Conservation (phyloP, 2,329 filamentous ascomycete species). For the Microascus cirrosus region DNA sequence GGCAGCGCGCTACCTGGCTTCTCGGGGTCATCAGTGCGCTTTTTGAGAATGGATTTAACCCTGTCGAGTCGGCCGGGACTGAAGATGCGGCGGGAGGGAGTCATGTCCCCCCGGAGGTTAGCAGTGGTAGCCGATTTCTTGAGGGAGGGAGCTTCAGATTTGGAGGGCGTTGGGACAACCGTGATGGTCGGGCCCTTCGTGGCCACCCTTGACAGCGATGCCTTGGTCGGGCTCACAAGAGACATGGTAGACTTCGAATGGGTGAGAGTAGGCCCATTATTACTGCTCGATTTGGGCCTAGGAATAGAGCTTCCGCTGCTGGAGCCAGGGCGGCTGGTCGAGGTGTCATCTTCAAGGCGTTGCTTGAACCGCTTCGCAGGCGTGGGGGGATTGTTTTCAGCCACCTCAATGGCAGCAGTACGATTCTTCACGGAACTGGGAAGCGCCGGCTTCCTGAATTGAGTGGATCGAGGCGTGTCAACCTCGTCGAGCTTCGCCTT, state of each 20-base stretch:
- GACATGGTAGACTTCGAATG: constrained; percentile 39
- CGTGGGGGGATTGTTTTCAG: constrained; percentile 14
- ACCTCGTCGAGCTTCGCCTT: constrained; percentile 28
- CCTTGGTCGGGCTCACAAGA: constrained; percentile 68
- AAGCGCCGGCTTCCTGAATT: constrained; percentile 14
- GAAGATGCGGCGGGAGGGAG: constrained; percentile 20
- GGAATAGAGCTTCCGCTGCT: constrained; percentile 37
- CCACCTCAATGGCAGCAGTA: background rate
- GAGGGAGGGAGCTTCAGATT: constrained; percentile 24
- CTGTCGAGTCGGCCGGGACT: constrained; percentile 41
- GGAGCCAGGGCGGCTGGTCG: constrained; percentile 50
- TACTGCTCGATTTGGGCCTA: constrained; percentile 29
- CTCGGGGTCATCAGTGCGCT: constrained; percentile 20
- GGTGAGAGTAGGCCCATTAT: constrained; percentile 15
- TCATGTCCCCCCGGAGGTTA: constrained; percentile 17
- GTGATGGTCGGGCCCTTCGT: constrained; percentile 15
- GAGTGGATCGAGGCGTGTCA: constrained; percentile 10
- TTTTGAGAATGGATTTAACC: constrained; percentile 44
- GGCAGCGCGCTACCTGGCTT: constrained; percentile 37
- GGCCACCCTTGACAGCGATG: constrained; percentile 49
- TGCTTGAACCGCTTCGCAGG: constrained; percentile 63
- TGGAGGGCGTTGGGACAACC: constrained; percentile 32
- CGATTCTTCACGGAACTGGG: constrained; percentile 2
- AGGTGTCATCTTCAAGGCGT: constrained; percentile 56
- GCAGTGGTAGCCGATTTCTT: constrained; percentile 42